A percentile compares a stretch with the other conserved stretches of the same genome.
Conservation (phyloP, 441 rosid genomes). For the Adansonia rubrostipa region DNA sequence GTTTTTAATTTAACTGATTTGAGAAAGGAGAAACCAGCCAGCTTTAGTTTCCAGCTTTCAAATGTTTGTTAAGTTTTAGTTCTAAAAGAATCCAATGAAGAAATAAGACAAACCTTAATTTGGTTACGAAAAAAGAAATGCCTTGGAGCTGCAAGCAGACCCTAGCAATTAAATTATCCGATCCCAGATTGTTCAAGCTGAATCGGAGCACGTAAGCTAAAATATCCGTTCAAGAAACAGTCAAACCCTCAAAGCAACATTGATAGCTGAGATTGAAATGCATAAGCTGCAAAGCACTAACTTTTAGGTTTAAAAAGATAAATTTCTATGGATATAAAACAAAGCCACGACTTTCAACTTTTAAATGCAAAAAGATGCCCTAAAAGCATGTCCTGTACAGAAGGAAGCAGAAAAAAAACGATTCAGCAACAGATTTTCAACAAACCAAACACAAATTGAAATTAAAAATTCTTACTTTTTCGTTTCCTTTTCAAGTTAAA, state of each 20-base stretch:
- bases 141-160: constrained; percentile 20
- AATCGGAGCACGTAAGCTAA: neutral
- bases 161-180: neutral
- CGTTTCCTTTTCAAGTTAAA: neutral
- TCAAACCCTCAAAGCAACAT: neutral
- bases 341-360: neutral
- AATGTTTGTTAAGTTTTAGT: neutral
- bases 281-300: constrained; percentile 16
- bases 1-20: neutral
- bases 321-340: neutral
- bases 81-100: constrained; percentile 16
- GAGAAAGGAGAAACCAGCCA: neutral
- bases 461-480: neutral
- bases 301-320: constrained; percentile 5
- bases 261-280: constrained; percentile 12
- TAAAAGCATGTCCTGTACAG: neutral
- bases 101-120: constrained; percentile 19
- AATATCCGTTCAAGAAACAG: constrained; percentile 14
- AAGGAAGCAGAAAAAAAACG: neutral
- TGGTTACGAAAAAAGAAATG: neutral
- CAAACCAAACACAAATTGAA: neutral
- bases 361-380: constrained; percentile 5
- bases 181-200: constrained; percentile 18
- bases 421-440: neutral
- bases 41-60: neutral